A percentile compares a stretch with the other conserved stretches of the same genome.
phyloP scores from a whole-genome alignment of 192 early-diverging fungal genomes.

The Obelidium mucronatum region DNA sequence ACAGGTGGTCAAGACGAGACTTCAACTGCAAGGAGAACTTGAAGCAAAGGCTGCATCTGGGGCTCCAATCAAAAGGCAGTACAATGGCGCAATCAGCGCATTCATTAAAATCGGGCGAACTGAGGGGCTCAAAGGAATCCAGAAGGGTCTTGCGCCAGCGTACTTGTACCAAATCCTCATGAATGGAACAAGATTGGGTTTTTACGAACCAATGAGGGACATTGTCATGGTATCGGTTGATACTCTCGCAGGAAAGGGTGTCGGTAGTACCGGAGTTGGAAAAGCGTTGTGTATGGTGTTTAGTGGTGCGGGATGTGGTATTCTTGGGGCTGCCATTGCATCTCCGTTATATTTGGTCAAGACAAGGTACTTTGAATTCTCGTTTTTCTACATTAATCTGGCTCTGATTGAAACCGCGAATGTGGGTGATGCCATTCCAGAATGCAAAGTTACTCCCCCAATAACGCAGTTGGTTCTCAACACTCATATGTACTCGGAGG shows the following conservation, averaged over 20 bases:
- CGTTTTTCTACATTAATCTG: not conserved
- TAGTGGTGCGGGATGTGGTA: slow-evolving; percentile 78
- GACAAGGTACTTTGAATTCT: slow-evolving; percentile 63
- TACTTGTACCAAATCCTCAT: slow-evolving; percentile 90
- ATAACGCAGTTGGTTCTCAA: slow-evolving; percentile 75
- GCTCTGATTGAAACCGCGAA: too few relatives aligned
- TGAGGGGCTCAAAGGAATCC: slow-evolving; percentile 87
- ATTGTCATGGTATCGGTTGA: slow-evolving; percentile 43
- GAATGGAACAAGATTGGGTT: slow-evolving; percentile 91
- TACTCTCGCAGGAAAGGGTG: slow-evolving; percentile 12
- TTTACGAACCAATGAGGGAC: slow-evolving; percentile 86
- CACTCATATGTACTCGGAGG: slow-evolving; percentile 77
- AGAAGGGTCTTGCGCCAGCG: slow-evolving; percentile 85
- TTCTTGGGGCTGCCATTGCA: slow-evolving; percentile 81
- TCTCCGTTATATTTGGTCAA: slow-evolving; percentile 93
- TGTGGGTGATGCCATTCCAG: not conserved
- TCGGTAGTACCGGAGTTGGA: slow-evolving; percentile 27
- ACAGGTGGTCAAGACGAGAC: slow-evolving; percentile 90
- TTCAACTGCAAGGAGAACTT: slow-evolving; percentile 94
- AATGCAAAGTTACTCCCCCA: slow-evolving; percentile 46
- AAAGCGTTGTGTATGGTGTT: slow-evolving; percentile 71
- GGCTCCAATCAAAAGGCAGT: slow-evolving; percentile 43
- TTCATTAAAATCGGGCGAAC: slow-evolving; percentile 76
- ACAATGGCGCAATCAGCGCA: slow-evolving; percentile 81
- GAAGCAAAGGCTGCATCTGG: slow-evolving; percentile 25